phyloP scores from a whole-genome alignment of 2,329 filamentous ascomycete species.

The Talaromyces sp. region DNA sequence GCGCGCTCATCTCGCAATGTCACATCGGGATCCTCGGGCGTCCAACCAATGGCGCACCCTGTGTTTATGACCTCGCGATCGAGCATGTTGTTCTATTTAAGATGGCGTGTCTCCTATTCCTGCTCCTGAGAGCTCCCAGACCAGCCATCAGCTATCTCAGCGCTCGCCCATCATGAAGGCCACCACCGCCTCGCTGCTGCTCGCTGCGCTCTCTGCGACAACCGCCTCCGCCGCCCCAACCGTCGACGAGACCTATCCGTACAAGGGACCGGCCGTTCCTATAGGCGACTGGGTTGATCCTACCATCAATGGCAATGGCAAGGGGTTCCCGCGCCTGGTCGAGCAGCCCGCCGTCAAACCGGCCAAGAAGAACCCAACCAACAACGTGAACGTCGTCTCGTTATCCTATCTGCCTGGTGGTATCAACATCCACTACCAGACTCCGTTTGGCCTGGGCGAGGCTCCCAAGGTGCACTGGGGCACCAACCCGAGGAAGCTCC shows the following conservation, averaged over 20 bases:
- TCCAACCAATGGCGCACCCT: not conserved
- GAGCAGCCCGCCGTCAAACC: constrained; percentile 48
- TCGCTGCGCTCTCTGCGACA: constrained; percentile 15
- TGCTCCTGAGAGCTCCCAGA: not conserved
- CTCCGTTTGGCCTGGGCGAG: constrained; percentile 47
- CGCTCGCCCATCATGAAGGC: not conserved
- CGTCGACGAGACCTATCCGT: constrained; percentile 31
- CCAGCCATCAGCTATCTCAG: not conserved
- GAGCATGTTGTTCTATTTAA: not conserved
- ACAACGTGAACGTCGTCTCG: constrained; percentile 50
- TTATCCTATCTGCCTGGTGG: constrained; percentile 44
- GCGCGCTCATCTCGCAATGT: not conserved
- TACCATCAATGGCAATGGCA: constrained; percentile 47
- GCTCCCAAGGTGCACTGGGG: constrained; percentile 43
- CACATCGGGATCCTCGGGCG: not conserved
- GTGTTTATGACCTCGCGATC: not conserved
- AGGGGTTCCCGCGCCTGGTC: constrained; percentile 46
- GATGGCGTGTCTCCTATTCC: not conserved
- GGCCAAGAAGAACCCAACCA: constrained; percentile 36
- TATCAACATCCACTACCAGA: constrained; percentile 50
- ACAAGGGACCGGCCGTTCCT: constrained; percentile 44
- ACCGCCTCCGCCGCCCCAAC: constrained; percentile 26
- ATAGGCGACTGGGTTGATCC: constrained; percentile 48
- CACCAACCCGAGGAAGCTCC: constrained; percentile 24
- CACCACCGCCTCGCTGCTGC: constrained; percentile 10